A percentile compares a stretch with the other conserved stretches of the same genome.
Evolutionary conservation across 257 asterid genomes (phyloP).

Genomic region (Echium plantagineum): DNA sequence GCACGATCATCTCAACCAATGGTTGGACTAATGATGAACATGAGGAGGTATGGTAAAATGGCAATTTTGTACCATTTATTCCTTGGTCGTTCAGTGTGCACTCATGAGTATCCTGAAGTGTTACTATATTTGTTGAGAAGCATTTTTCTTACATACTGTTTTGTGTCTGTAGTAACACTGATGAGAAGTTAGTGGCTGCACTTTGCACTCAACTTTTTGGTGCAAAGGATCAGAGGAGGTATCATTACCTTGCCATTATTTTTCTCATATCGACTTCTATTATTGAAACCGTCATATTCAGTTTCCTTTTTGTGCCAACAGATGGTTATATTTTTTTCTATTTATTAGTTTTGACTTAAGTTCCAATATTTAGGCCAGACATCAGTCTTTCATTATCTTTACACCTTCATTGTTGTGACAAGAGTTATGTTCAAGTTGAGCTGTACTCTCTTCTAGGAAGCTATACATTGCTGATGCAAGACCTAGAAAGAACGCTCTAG

Average conservation of each 20-base stretch:
- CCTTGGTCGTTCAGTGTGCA: background rate
- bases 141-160: background rate
- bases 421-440: background rate
- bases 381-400: background rate
- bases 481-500: constrained; percentile 97
- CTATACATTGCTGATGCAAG: constrained; percentile 97
- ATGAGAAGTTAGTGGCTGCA: constrained; percentile 88
- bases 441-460: constrained; percentile 38
- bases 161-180: constrained; percentile 60
- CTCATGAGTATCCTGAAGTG: background rate
- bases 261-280: background rate
- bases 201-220: constrained; percentile 69
- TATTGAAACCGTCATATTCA: background rate
- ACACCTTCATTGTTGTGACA: background rate
- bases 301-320: background rate
- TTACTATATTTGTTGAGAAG: background rate
- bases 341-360: too few relatives aligned
- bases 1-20: constrained; percentile 97
- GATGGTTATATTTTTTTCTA: too few relatives aligned
- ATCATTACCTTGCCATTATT: background rate
- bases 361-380: background rate
- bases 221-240: constrained; percentile 64
- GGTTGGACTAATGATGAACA: constrained; percentile 97
- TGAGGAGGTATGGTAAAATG: constrained; percentile 61
- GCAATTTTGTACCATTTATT: constrained; percentile 6